A percentile compares a stretch with the other conserved stretches of the same genome.
These are phyloP conservation scores for Tylopilus plumbeoviolaceoides DNA, from an alignment of 768 basidiomycete genomes.

Conservation along the genomic window DNA sequence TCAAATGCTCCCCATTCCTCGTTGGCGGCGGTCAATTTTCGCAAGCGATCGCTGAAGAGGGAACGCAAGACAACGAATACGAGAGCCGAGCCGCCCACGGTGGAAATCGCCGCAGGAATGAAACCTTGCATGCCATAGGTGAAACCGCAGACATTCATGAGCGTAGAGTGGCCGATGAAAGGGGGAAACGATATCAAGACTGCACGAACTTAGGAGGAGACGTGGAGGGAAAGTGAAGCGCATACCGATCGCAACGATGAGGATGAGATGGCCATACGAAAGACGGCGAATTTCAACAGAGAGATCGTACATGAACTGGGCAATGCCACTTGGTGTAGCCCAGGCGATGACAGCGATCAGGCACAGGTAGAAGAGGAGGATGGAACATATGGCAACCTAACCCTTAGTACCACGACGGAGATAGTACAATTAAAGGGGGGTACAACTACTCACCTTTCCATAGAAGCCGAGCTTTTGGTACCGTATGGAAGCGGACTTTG, in stretches of 20 bases:
- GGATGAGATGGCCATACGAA: conserved; percentile 58
- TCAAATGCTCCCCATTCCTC: conserved; percentile 78
- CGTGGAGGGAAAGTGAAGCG: conserved; percentile 57
- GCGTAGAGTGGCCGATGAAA: conserved; percentile 28
- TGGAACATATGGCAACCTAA: conserved; percentile 53
- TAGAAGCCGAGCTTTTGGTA: conserved; percentile 49
- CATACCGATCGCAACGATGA: conserved; percentile 51
- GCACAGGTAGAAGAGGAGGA: conserved; percentile 53
- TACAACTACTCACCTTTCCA: conserved; percentile 45
- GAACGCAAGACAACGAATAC: conserved; percentile 59
- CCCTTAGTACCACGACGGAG: conserved; percentile 8
- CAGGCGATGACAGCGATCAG: conserved; percentile 42
- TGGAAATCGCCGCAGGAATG: conserved; percentile 56
- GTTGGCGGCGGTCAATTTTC: conserved; percentile 56
- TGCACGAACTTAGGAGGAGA: conserved; percentile 10
- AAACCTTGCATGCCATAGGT: conserved; percentile 80
- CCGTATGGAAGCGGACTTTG: conserved; percentile 30
- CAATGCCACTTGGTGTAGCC: conserved; percentile 61
- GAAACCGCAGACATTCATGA: conserved; percentile 69
- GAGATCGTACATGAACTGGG: conserved; percentile 67
- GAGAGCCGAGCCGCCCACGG: conserved; percentile 59
- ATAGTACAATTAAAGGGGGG: not conserved
- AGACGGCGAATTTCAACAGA: conserved; percentile 57
- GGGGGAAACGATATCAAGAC: conserved; percentile 31
- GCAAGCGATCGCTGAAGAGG: conserved; percentile 53